phyloP scores from a whole-genome alignment of 768 basidiomycete species.

The Boletellus emodensis region DNA sequence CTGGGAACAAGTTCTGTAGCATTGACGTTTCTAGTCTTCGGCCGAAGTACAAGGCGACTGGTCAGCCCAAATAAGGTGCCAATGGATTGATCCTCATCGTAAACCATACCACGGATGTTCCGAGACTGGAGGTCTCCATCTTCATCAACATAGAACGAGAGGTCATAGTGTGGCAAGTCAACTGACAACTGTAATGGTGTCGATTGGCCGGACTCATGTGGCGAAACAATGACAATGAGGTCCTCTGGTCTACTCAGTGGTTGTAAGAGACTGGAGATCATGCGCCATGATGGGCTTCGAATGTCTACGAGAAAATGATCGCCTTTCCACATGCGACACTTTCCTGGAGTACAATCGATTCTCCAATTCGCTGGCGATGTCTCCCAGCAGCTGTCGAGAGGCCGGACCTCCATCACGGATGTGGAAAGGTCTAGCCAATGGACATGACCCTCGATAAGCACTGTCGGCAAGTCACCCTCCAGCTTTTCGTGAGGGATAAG shows the following conservation, averaged over 20 bases:
- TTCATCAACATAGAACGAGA: constrained; percentile 37
- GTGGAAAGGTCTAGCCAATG: constrained; percentile 29
- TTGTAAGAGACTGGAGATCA: constrained; percentile 16
- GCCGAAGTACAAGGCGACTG: constrained; percentile 37
- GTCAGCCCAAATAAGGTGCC: constrained; percentile 42
- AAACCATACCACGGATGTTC: constrained; percentile 37
- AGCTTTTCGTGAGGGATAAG: constrained; percentile 20
- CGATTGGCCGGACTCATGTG: neutral
- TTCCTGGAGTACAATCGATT: constrained; percentile 3
- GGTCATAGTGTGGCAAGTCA: constrained; percentile 35
- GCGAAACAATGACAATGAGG: constrained; percentile 15
- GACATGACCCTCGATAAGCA: constrained; percentile 3
- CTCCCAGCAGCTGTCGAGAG: constrained; percentile 17
- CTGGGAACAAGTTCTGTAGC: neutral
- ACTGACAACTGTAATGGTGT: constrained; percentile 18
- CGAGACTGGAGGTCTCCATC: constrained; percentile 33
- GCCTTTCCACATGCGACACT: constrained; percentile 3
- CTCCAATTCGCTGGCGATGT: constrained; percentile 19
- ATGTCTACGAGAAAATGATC: constrained; percentile 20
- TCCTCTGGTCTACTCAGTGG: constrained; percentile 10
- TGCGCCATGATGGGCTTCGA: constrained; percentile 19
- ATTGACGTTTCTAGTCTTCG: neutral
- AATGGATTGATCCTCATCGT: constrained; percentile 36
- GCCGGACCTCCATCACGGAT: constrained; percentile 23
- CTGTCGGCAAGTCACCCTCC: constrained; percentile 11